These are phyloP conservation scores for Diplodia intermedia DNA, from an alignment of 2,329 filamentous ascomycete species.

Conservation along the genomic window DNA sequence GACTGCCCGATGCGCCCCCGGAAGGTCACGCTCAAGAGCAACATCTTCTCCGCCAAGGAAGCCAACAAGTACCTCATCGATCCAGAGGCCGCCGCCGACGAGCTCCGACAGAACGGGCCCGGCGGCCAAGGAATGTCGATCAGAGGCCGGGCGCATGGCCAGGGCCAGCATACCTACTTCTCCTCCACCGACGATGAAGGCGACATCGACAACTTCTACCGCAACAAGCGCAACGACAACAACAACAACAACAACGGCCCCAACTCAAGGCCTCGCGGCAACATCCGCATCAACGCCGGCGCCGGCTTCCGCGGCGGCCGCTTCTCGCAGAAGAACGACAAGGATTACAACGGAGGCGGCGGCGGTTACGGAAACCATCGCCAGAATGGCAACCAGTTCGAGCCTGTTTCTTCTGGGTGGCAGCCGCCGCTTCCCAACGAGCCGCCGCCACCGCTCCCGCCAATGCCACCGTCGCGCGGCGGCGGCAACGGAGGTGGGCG, in stretches of 20 bases:
- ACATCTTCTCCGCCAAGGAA: conserved; percentile 34
- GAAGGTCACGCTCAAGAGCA: not conserved
- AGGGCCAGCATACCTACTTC: conserved; percentile 23
- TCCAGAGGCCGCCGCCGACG: conserved; percentile 2
- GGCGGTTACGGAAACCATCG: not conserved
- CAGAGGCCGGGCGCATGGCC: conserved; percentile 32
- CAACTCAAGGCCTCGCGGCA: conserved; percentile 8
- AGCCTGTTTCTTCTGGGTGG: not conserved
- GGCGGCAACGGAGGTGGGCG: conserved; percentile 21
- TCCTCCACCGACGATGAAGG: conserved; percentile 22
- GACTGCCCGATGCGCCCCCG: conserved; percentile 54
- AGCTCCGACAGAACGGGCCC: conserved; percentile 6
- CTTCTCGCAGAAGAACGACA: conserved; percentile 13
- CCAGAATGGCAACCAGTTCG: conserved; percentile 11
- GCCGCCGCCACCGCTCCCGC: conserved; percentile 13
- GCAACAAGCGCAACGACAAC: conserved; percentile 22
- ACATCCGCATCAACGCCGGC: conserved; percentile 28
- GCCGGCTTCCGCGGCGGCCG: conserved; percentile 10
- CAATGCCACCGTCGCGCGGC: not conserved
- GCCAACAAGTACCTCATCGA: conserved; percentile 33
- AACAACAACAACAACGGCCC: not conserved
- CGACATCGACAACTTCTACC: conserved; percentile 30
- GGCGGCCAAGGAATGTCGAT: conserved; percentile 34
- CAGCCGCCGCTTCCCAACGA: conserved; percentile 31
- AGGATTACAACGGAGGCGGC: not conserved